Evolutionary conservation across 768 basidiomycete genomes (phyloP).

Genomic region (Dioszegia aurantiaca): DNA sequence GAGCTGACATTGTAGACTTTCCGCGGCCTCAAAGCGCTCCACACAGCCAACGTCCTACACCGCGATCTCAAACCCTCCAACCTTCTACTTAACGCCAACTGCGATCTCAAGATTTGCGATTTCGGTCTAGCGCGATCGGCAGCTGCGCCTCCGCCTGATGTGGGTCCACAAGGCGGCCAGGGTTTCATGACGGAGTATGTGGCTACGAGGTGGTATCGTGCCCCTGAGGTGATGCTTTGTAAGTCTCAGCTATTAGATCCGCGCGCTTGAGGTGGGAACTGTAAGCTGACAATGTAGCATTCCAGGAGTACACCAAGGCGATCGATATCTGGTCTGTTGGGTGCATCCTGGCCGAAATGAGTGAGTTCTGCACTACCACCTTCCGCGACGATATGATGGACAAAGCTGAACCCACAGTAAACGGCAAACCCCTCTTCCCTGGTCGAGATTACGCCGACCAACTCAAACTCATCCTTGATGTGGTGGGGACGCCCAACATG

Average conservation of each 20-base stretch:
- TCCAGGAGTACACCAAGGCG: conserved; percentile 57
- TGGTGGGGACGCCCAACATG: conserved; percentile 70
- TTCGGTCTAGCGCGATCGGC: conserved; percentile 63
- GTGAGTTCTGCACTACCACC: conserved; percentile 13
- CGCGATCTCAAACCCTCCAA: conserved; percentile 96
- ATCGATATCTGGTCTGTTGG: conserved; percentile 56
- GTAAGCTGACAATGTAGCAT: conserved; percentile 30
- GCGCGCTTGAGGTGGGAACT: background rate
- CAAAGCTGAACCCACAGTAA: conserved; percentile 63
- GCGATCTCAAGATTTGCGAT: conserved; percentile 70
- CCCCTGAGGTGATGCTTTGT: conserved; percentile 58
- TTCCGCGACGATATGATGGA: conserved; percentile 56
- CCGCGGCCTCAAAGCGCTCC: conserved; percentile 88
- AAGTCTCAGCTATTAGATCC: conserved; percentile 14
- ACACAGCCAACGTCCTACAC: conserved; percentile 84
- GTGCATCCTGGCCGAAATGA: conserved; percentile 49
- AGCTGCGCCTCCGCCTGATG: conserved; percentile 28
- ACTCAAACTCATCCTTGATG: conserved; percentile 84
- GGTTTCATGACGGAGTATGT: conserved; percentile 76
- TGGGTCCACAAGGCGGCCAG: conserved; percentile 20
- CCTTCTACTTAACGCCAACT: conserved; percentile 90
- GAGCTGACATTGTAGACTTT: conserved; percentile 60
- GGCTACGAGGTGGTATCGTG: conserved; percentile 75
- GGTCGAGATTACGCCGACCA: conserved; percentile 87
- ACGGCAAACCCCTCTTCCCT: conserved; percentile 90